Conservation (phyloP, 1,139 yeast genomes). For the Sugiyamaella paludigena region DNA sequence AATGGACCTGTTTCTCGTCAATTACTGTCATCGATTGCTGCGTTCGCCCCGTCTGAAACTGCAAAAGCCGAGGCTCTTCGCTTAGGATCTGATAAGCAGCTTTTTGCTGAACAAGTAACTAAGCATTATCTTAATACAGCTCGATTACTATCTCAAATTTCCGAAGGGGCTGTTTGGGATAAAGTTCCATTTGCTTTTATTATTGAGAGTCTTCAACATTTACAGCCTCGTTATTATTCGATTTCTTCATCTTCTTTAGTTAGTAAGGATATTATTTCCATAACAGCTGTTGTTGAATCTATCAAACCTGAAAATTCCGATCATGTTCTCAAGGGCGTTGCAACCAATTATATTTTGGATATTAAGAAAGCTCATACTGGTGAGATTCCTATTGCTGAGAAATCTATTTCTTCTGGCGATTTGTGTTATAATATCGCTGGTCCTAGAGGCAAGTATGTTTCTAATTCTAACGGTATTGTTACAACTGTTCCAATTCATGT, state of each 20-base stretch:
- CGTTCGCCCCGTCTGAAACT: slow-evolving; percentile 72
- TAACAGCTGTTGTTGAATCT: slow-evolving; percentile 92
- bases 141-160: slow-evolving; percentile 63
- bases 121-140: slow-evolving; percentile 66
- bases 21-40: slow-evolving; percentile 69
- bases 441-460: slow-evolving; percentile 63
- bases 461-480: slow-evolving; percentile 20
- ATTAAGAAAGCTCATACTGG: slow-evolving; percentile 60
- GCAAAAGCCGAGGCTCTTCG: slow-evolving; percentile 52
- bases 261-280: slow-evolving; percentile 64
- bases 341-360: slow-evolving; percentile 81
- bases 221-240: slow-evolving; percentile 95
- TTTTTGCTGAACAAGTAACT: slow-evolving; percentile 65
- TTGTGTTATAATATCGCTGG: slow-evolving; percentile 64
- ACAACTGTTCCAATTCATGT: slow-evolving; percentile 77
- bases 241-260: slow-evolving; percentile 85
- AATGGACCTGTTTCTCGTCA: slow-evolving; percentile 94
- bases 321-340: slow-evolving; percentile 72
- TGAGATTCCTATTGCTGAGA: slow-evolving; percentile 33
- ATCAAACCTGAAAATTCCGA: slow-evolving; percentile 44
- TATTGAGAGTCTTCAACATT: slow-evolving; percentile 73
- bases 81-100: slow-evolving; percentile 65
- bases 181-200: slow-evolving; percentile 81
- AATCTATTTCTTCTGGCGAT: slow-evolving; percentile 36
- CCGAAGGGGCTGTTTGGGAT: slow-evolving; percentile 65